phyloP scores from a whole-genome alignment of 768 basidiomycete species.

The Boletus eberwhitei region DNA sequence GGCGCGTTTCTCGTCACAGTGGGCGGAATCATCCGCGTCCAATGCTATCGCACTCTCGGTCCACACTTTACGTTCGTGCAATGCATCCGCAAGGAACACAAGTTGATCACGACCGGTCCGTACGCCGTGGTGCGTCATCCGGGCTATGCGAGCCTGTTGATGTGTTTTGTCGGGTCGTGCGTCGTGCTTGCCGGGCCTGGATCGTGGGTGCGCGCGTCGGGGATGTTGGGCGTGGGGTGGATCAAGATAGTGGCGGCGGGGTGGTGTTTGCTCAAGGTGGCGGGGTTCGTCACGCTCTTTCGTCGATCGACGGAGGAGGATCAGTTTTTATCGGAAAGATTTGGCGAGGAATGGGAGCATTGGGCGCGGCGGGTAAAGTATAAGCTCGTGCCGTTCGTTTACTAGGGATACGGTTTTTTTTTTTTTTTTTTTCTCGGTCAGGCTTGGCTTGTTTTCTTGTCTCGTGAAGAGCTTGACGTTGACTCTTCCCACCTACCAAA shows the following conservation, averaged over 20 bases:
- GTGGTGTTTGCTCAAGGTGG: background rate
- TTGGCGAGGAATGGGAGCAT: conserved; percentile 20
- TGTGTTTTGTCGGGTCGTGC: background rate
- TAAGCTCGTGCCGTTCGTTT: background rate
- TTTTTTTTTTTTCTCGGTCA: too few relatives aligned
- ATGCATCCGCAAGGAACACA: conserved; percentile 19
- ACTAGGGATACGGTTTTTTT: too few relatives aligned
- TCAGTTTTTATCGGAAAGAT: conserved; percentile 9
- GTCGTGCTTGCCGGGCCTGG: background rate
- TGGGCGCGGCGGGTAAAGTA: conserved; percentile 16
- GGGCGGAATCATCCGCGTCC: conserved; percentile 4
- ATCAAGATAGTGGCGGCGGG: background rate
- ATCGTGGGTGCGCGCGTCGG: background rate
- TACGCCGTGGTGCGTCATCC: conserved; percentile 31
- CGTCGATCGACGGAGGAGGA: conserved; percentile 24
- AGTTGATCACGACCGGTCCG: conserved; percentile 25
- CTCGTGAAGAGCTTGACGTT: too few relatives aligned
- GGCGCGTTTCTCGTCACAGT: conserved; percentile 1
- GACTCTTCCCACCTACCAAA: too few relatives aligned
- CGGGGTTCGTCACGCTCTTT: background rate
- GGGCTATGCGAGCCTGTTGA: conserved; percentile 16
- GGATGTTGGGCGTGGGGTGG: background rate
- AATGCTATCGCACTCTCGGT: conserved; percentile 17
- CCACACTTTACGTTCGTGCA: conserved; percentile 17
- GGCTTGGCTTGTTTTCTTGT: too few relatives aligned